Percentiles rank a stretch among this genome's conserved stretches.
phyloP scores from a whole-genome alignment of 2,329 filamentous ascomycete species.

The Cladophialophora immunda region DNA sequence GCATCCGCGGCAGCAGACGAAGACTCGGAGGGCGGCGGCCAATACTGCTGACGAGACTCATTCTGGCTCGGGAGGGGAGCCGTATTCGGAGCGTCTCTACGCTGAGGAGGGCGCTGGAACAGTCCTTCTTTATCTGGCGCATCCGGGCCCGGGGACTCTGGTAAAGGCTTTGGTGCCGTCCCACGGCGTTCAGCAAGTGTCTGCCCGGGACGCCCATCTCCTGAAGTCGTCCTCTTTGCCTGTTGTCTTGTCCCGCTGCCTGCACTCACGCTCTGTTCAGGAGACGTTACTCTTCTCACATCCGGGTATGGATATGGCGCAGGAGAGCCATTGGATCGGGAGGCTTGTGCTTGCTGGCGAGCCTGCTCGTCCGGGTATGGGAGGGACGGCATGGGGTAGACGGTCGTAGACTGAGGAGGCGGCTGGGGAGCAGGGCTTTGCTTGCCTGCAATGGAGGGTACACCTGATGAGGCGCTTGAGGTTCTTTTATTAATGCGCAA shows the following conservation, averaged over 20 bases:
- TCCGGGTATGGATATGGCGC: slow-evolving; percentile 53
- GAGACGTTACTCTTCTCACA: slow-evolving; percentile 43
- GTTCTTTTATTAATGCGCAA: slow-evolving; percentile 81
- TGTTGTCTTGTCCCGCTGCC: slow-evolving; percentile 40
- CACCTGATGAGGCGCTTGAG: slow-evolving; percentile 65
- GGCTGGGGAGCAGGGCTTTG: slow-evolving; percentile 54
- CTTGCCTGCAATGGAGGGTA: slow-evolving; percentile 46
- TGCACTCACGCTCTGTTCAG: slow-evolving; percentile 34
- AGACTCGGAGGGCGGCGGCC: slow-evolving; percentile 60
- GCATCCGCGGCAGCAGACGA: slow-evolving; percentile 39
- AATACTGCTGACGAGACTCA: slow-evolving; percentile 72
- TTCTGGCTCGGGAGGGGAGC: slow-evolving; percentile 62
- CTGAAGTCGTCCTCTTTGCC: slow-evolving; percentile 51
- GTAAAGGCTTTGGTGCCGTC: slow-evolving; percentile 78
- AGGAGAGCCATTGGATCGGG: slow-evolving; percentile 46
- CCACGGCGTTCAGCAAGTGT: slow-evolving; percentile 83
- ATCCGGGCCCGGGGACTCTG: slow-evolving; percentile 81
- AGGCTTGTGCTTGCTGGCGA: slow-evolving; percentile 48
- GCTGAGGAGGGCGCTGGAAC: slow-evolving; percentile 71
- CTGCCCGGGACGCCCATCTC: slow-evolving; percentile 63
- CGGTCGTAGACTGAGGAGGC: slow-evolving; percentile 64
- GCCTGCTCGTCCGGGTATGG: slow-evolving; percentile 75
- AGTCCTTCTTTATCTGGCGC: slow-evolving; percentile 79
- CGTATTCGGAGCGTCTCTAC: slow-evolving; percentile 41
- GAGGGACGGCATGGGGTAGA: slow-evolving; percentile 73